Evolutionary conservation across 768 basidiomycete genomes (phyloP), one percentile per base, ranked within the genome.

Genomic region (Leccinum ochraceum): DNA sequence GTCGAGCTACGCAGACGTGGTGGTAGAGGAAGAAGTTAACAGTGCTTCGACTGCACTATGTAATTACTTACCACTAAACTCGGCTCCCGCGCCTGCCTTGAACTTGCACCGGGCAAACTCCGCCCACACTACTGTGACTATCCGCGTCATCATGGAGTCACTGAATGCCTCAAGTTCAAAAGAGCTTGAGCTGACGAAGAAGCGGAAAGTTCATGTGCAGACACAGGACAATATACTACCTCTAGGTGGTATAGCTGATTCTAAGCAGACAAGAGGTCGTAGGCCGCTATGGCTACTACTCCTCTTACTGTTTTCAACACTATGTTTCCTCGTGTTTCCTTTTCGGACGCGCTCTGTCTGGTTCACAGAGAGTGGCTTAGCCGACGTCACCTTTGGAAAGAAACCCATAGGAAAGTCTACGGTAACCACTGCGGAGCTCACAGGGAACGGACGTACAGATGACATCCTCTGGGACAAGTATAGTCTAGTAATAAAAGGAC

Each of bases 401-500:
- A 57, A 32, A 58, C 22, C 16, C 5, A 3, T 44, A 50, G 63
- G 59, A 44, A 54, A 58, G 13, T 52, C 58, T 34, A 37, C 51
- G 3, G 32, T 26, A 28, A 36, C 62, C 11, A 42, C 59, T 16
- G 36, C 54, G 6, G 54, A 51, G 20, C 52, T 74, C 24, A 63
- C 54, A 8, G 70, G 75, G 7, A 74, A 76, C 50, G 73, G 73
- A 54, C 73, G 69, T 46, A 79, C 78, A 14, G 69, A 73, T 11
- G 74, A 76, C 28, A 77, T 81, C 26, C 66, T 77, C 59, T 84
- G 82, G 83, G 90, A 92, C 71, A 86, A 85, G 64, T 89, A 88
- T 70, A 90, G 87, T 68, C 76, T 93, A 10, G 79, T 87, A 57
- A 66, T 92, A 44, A 81, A 84, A 48, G 86, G 85, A 4, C 90